Conservation (phyloP, 768 basidiomycete genomes). For the Auricularia auricula-judae region DNA sequence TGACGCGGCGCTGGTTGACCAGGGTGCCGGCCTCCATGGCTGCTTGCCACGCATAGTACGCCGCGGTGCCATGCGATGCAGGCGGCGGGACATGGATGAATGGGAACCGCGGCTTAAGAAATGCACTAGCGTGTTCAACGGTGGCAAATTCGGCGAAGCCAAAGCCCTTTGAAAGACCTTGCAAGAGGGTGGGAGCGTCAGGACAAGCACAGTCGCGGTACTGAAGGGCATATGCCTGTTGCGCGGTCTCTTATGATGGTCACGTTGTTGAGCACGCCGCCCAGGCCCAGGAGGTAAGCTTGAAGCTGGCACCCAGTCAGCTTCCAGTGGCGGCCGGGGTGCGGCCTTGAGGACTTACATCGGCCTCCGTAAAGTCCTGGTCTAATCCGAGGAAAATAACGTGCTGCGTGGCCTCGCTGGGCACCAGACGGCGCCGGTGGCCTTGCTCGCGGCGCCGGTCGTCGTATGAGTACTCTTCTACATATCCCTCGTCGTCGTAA, state of each 20-base stretch:
- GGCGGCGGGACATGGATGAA: slow-evolving; percentile 89
- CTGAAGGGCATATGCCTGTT: slow-evolving; percentile 90
- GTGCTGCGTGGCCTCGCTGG: slow-evolving; percentile 82
- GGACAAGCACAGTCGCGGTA: slow-evolving; percentile 49
- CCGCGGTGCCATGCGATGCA: slow-evolving; percentile 76
- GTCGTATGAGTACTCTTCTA: slow-evolving; percentile 31
- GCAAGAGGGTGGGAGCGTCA: slow-evolving; percentile 50
- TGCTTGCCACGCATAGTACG: slow-evolving; percentile 58
- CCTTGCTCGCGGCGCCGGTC: slow-evolving; percentile 24
- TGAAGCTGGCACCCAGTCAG: slow-evolving; percentile 45
- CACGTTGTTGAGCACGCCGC: slow-evolving; percentile 72
- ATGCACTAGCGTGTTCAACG: slow-evolving; percentile 78
- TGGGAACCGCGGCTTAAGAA: slow-evolving; percentile 84
- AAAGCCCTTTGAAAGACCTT: slow-evolving; percentile 91
- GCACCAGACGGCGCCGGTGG: slow-evolving; percentile 52
- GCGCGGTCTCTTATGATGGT: slow-evolving; percentile 95
- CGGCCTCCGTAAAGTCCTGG: slow-evolving; percentile 83
- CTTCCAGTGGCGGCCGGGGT: slow-evolving; percentile 14
- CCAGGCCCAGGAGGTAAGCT: slow-evolving; percentile 59
- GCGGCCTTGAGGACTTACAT: slow-evolving; percentile 38
- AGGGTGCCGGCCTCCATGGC: slow-evolving; percentile 59
- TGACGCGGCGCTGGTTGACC: slow-evolving; percentile 68
- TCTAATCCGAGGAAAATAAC: slow-evolving; percentile 94
- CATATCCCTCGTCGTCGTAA: slow-evolving; percentile 7
- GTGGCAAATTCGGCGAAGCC: slow-evolving; percentile 92